A percentile compares a stretch with the other conserved stretches of the same genome.
These are phyloP conservation scores for Phytophthora syringae DNA, from an alignment of 352 stramenopile genomes.

Conservation along the genomic window DNA sequence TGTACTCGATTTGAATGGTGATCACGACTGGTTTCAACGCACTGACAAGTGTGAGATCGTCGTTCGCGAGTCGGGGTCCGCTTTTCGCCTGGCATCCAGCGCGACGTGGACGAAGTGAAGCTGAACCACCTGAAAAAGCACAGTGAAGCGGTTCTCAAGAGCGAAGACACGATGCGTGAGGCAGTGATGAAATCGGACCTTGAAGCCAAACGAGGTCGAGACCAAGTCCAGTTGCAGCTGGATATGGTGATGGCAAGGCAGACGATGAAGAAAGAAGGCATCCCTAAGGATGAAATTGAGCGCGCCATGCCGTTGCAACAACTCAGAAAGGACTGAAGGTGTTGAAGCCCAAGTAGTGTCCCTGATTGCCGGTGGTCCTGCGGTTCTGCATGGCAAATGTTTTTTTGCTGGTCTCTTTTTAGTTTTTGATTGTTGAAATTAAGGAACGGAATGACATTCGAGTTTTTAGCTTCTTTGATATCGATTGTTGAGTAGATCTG, in stretches of 20 bases:
- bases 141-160: conserved; percentile 12
- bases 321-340: neutral
- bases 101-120: conserved; percentile 6
- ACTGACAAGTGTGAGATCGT: conserved; percentile 3
- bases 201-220: conserved; percentile 10
- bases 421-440: too few relatives aligned
- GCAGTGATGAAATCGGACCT: conserved; percentile 11
- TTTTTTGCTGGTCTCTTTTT: too few relatives aligned
- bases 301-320: conserved; percentile 8
- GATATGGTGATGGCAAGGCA: conserved; percentile 15
- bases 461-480: too few relatives aligned
- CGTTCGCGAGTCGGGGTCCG: neutral
- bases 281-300: conserved; percentile 14
- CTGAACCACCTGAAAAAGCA: conserved; percentile 15
- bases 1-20: conserved; percentile 4
- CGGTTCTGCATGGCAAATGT: neutral
- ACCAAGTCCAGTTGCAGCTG: conserved; percentile 9
- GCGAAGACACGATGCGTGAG: conserved; percentile 4
- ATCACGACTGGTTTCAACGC: conserved; percentile 2
- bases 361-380: too few relatives aligned
- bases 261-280: conserved; percentile 9
- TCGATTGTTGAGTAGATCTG: too few relatives aligned
- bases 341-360: neutral
- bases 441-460: too few relatives aligned
- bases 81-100: conserved; percentile 3